Conservation (phyloP, 768 basidiomycete genomes). For the Zangia roseola region DNA sequence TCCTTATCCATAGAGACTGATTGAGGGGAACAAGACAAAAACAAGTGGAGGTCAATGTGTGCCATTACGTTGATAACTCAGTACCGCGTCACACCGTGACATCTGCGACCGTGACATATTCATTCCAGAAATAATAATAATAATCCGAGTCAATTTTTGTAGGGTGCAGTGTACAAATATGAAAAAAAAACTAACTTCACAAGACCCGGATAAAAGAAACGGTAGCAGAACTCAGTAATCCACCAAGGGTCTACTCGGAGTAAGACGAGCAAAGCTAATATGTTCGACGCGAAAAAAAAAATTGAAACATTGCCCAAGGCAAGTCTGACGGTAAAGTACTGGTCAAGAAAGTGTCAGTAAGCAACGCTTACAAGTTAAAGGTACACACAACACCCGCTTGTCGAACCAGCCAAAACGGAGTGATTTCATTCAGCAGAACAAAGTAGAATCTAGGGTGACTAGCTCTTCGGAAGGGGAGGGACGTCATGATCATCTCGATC, state of each 20-base stretch:
- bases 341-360: conserved; percentile 15
- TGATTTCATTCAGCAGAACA: conserved; percentile 8
- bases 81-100: conserved; percentile 25
- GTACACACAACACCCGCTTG: conserved; percentile 28
- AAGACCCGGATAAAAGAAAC: conserved; percentile 13
- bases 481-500: conserved; percentile 41
- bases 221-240: background rate
- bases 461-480: conserved; percentile 27
- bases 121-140: background rate
- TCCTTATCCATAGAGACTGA: conserved; percentile 45
- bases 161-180: conserved; percentile 12
- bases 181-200: conserved; percentile 12
- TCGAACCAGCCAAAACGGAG: conserved; percentile 30
- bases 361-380: conserved; percentile 25
- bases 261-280: conserved; percentile 2
- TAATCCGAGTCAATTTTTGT: background rate
- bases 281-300: conserved; percentile 5
- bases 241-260: background rate
- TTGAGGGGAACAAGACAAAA: background rate
- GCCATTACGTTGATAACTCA: conserved; percentile 21
- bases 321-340: conserved; percentile 6
- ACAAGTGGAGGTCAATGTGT: conserved; percentile 15
- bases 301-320: conserved; percentile 3
- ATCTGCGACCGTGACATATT: conserved; percentile 3
- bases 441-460: conserved; percentile 4